phyloP scores from a whole-genome alignment of 2,329 filamentous ascomycete species.

The Paracoccidioides lutzii region DNA sequence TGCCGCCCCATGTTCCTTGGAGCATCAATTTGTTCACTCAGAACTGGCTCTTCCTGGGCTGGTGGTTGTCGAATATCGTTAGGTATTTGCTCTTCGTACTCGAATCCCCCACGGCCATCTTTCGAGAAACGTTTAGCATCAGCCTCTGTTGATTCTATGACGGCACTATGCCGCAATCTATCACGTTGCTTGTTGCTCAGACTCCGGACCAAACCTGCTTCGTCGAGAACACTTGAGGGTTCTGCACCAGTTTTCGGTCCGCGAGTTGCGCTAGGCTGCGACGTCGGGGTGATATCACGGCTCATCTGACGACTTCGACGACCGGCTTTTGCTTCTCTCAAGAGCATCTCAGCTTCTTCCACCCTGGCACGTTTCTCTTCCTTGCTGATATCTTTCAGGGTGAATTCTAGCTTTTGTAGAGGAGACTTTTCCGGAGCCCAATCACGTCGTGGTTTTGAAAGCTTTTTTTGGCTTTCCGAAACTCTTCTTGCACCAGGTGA shows the following conservation, averaged over 20 bases:
- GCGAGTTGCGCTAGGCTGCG: slow-evolving; percentile 4
- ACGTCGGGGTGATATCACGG: slow-evolving; percentile 7
- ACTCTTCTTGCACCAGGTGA: slow-evolving; percentile 13
- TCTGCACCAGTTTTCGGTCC: slow-evolving; percentile 1
- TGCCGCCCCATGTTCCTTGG: background rate
- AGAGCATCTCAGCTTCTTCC: slow-evolving; percentile 64
- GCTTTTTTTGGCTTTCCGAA: slow-evolving; percentile 13
- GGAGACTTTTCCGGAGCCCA: slow-evolving; percentile 77
- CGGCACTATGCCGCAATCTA: slow-evolving; percentile 9
- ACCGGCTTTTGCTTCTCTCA: slow-evolving; percentile 40
- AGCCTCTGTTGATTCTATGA: slow-evolving; percentile 11
- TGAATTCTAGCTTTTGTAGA: slow-evolving; percentile 82
- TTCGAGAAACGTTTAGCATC: slow-evolving; percentile 8
- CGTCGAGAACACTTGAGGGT: slow-evolving; percentile 4
- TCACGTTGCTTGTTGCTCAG: slow-evolving; percentile 9
- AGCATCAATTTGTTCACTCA: background rate
- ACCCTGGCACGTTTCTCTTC: slow-evolving; percentile 83
- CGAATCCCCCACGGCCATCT: slow-evolving; percentile 8
- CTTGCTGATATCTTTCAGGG: slow-evolving; percentile 83
- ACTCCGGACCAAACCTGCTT: slow-evolving; percentile 9
- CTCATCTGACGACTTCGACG: slow-evolving; percentile 6
- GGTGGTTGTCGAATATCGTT: background rate
- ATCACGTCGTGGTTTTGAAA: slow-evolving; percentile 25
- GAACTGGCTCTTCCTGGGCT: background rate
- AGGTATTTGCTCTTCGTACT: slow-evolving; percentile 5